These are phyloP conservation scores for Anastatica hierochuntica DNA, from an alignment of 345 rosid species.

Conservation along the genomic window DNA sequence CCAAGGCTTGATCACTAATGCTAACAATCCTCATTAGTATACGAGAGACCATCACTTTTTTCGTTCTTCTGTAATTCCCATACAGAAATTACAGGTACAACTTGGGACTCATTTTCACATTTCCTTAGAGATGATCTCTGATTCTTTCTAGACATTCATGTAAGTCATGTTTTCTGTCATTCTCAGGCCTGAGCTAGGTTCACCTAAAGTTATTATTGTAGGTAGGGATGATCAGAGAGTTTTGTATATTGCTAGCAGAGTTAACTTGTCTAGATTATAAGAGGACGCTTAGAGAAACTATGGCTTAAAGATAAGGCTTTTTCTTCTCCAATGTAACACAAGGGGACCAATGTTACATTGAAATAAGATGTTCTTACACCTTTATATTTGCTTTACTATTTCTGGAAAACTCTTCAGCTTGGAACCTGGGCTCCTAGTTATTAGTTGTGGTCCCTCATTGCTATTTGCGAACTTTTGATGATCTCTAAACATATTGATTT, in stretches of 20 bases:
- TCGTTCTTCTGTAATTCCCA: neutral
- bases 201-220: conserved; percentile 17
- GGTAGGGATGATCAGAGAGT: conserved; percentile 20
- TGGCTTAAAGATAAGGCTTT: conserved; percentile 2
- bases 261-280: conserved; percentile 19
- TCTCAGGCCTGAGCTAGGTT: conserved; percentile 16
- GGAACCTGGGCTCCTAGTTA: conserved; percentile 20
- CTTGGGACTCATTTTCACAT: neutral
- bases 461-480: conserved; percentile 6
- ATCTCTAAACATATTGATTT: neutral
- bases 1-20: conserved; percentile 12
- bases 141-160: neutral
- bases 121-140: neutral
- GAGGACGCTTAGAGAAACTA: conserved; percentile 16
- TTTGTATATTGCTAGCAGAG: conserved; percentile 22
- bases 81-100: conserved; percentile 4
- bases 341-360: conserved; percentile 24
- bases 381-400: too few relatives aligned
- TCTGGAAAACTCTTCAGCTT: conserved; percentile 17
- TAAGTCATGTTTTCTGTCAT: neutral
- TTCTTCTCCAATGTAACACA: conserved; percentile 23
- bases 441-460: conserved; percentile 17
- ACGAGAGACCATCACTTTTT: too few relatives aligned
- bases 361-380: conserved; percentile 16
- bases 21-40: too few relatives aligned